Evolutionary conservation across 345 rosid species (phyloP), one percentile per base, ranked within the genome.

Genomic region (Punica granatum): DNA sequence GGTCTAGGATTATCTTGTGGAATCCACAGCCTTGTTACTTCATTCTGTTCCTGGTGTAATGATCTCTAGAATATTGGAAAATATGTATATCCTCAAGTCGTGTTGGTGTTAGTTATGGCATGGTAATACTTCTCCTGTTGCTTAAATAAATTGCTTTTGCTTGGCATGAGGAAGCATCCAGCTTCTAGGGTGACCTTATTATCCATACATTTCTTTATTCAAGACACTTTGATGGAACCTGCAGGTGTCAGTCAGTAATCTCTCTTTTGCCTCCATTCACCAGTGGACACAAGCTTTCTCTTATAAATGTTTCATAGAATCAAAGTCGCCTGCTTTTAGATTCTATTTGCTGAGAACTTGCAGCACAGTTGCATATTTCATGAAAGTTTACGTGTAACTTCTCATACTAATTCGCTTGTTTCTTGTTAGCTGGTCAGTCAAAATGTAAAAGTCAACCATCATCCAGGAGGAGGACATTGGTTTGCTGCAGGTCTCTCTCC

Each of bases 401-500:
- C 7, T 31, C 16, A 36, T 36, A 26, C 34, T 18, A 37, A 19
- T 32, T 76, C 43, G 68, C 64, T 42, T n/a, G 15, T 42, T 32
- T 66, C 59, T 63, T 65, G 18, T 48, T 69, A 94, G 99, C 87
- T 89, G 73, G 98, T 94, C 71, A 69, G 84, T 69, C 99, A 89
- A 81, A 94, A 85, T 78, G 70, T 88, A 69, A 94, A 86, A 82
- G 97, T 94, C 76, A 92, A 91, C 66, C 99, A 94, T 91, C 97
- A 91, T 74, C 98, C 97, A 60, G 98, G 97, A 66, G 97, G 97
- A 65, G 99, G 99, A 77, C 98, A 94, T 80, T 94, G 99, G 99
- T 89, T 91, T 82, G 96, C 99, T 71, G 98, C 99, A 77, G 99
- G 99, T 70, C 95, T 94, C 73, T 94, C 99, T 77, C 99, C 99